Percentiles rank a stretch among this genome's conserved stretches.
Conservation (phyloP, 2,329 filamentous ascomycete species). For the Pseudocercospora cruenta region DNA sequence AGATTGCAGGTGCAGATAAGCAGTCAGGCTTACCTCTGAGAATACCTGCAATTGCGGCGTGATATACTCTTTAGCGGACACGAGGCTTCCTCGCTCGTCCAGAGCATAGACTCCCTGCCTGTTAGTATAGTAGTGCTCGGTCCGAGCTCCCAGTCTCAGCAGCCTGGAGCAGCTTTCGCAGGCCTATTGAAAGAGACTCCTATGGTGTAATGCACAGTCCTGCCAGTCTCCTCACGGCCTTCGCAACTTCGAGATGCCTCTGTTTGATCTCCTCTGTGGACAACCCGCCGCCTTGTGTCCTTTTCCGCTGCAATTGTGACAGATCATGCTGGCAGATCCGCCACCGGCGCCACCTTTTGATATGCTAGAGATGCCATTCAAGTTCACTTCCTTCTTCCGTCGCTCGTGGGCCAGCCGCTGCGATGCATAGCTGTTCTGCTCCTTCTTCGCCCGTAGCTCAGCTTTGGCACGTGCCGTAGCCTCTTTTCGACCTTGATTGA, state of each 20-base stretch:
- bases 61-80: not conserved
- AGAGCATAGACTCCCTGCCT: not conserved
- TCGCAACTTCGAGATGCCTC: constrained; percentile 20
- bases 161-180: not conserved
- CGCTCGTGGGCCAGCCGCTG: constrained; percentile 61
- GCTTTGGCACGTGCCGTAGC: constrained; percentile 48
- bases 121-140: not conserved
- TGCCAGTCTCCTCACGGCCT: constrained; percentile 11
- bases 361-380: constrained; percentile 60
- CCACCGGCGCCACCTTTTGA: constrained; percentile 47
- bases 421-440: constrained; percentile 53
- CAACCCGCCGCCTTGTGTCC: constrained; percentile 67
- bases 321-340: constrained; percentile 47
- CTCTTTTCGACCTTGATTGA: constrained; percentile 51
- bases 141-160: not conserved
- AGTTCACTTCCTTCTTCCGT: constrained; percentile 67
- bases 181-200: not conserved
- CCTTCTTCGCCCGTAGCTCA: constrained; percentile 52
- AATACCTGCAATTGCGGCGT: not conserved
- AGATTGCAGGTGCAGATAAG: not conserved
- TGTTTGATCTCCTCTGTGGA: constrained; percentile 40
- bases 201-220: not conserved
- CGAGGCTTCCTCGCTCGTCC: not conserved
- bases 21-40: not conserved
- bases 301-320: constrained; percentile 64